Percentiles rank a stretch among this genome's conserved stretches.
Evolutionary conservation across 2,329 filamentous ascomycete species (phyloP).

Genomic region (Penicillium hordei): DNA sequence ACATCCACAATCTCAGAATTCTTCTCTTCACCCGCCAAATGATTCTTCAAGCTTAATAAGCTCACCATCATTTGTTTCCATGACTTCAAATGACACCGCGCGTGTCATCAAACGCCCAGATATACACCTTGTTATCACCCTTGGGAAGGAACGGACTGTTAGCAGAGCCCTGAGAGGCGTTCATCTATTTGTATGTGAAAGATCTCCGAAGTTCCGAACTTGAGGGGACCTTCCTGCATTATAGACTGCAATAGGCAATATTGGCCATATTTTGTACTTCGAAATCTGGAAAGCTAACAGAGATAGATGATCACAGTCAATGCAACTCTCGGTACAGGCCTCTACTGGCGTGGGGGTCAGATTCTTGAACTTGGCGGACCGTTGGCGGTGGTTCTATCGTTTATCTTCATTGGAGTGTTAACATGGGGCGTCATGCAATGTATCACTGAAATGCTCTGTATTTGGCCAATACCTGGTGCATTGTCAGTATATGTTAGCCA

Average conservation of each 20-base stretch:
- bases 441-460: conserved; percentile 39
- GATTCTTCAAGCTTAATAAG: not conserved
- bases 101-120: not conserved
- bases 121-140: not conserved
- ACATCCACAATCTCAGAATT: not conserved
- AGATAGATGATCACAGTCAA: not conserved
- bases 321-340: not conserved
- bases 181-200: not conserved
- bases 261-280: not conserved
- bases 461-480: conserved; percentile 42
- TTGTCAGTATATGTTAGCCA: conserved; percentile 37
- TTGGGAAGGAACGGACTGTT: not conserved
- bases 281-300: not conserved
- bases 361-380: not conserved
- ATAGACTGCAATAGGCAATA: not conserved
- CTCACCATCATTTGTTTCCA: not conserved
- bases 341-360: not conserved
- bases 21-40: not conserved
- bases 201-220: not conserved
- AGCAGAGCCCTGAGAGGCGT: not conserved
- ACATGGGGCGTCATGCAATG: conserved; percentile 41
- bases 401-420: not conserved
- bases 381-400: not conserved
- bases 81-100: not conserved
- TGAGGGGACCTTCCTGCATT: not conserved